Evolutionary conservation across 768 basidiomycete genomes (phyloP).

Genomic region (Pluteus cervinus): DNA sequence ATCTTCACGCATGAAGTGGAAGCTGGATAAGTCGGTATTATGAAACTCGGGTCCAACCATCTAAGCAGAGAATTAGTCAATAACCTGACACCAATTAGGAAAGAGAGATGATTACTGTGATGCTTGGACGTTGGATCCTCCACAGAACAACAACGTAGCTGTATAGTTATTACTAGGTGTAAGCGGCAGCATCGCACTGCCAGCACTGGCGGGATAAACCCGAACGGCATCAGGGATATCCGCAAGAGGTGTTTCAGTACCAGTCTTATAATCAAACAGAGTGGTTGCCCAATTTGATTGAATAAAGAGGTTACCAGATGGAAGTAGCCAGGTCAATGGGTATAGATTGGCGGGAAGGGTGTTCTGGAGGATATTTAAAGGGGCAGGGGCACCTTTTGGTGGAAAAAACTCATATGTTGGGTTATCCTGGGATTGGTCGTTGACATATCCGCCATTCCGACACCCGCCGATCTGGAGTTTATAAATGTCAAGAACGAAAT

Average conservation of each 20-base stretch:
- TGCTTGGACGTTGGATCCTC: constrained; percentile 58
- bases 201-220: constrained; percentile 75
- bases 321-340: constrained; percentile 73
- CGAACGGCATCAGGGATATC: constrained; percentile 65
- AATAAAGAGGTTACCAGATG: constrained; percentile 54
- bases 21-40: constrained; percentile 47
- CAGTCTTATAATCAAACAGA: constrained; percentile 55
- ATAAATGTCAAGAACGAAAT: neutral
- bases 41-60: constrained; percentile 45
- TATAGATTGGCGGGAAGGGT: constrained; percentile 75
- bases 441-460: constrained; percentile 66
- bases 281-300: constrained; percentile 62
- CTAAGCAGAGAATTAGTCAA: constrained; percentile 15
- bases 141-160: constrained; percentile 78
- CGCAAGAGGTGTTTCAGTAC: constrained; percentile 51
- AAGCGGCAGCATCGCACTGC: constrained; percentile 71
- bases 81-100: constrained; percentile 9
- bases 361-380: constrained; percentile 54
- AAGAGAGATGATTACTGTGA: no score
- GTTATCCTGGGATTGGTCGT: constrained; percentile 60
- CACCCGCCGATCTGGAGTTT: constrained; percentile 54
- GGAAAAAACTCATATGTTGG: constrained; percentile 83
- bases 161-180: constrained; percentile 81
- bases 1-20: constrained; percentile 75
- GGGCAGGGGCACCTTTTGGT: constrained; percentile 45